Conservation (phyloP, 108 stramenopile species). For the Nitzschia palea region DNA sequence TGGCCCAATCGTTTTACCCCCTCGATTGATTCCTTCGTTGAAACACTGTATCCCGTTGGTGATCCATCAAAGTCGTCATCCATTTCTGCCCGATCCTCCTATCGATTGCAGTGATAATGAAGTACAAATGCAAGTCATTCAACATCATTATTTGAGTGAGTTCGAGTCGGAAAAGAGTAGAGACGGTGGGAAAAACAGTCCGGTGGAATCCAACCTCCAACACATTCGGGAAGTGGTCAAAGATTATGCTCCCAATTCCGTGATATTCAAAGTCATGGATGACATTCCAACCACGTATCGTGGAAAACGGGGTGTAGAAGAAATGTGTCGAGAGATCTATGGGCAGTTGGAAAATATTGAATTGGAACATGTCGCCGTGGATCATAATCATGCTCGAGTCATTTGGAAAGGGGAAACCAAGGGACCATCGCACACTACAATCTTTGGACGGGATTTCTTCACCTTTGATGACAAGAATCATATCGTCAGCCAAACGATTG, state of each 20-base stretch:
- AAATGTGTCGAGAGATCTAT: neutral
- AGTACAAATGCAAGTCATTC: neutral
- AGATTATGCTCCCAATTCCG: neutral
- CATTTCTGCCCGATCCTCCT: neutral
- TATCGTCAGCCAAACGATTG: neutral
- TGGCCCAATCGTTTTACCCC: neutral
- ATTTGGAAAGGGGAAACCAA: slow-evolving; percentile 6
- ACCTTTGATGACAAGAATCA: slow-evolving; percentile 7
- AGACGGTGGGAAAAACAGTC: too few relatives aligned
- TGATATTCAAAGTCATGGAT: slow-evolving; percentile 4
- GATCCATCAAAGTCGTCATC: too few relatives aligned
- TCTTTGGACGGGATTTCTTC: slow-evolving; percentile 3
- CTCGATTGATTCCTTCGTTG: neutral
- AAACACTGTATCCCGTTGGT: too few relatives aligned
- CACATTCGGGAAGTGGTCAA: slow-evolving; percentile 8
- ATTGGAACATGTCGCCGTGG: neutral
- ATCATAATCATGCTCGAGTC: slow-evolving; percentile 12
- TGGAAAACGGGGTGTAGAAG: neutral
- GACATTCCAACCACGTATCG: neutral
- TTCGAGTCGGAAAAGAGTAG: neutral
- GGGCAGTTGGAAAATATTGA: neutral
- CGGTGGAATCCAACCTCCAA: too few relatives aligned
- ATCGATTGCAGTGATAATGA: slow-evolving; percentile 14
- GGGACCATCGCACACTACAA: neutral
- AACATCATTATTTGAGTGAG: slow-evolving; percentile 6